Evolutionary conservation across 2,329 filamentous ascomycete genomes (phyloP).

Genomic region (Golovinomyces cichoracearum): DNA sequence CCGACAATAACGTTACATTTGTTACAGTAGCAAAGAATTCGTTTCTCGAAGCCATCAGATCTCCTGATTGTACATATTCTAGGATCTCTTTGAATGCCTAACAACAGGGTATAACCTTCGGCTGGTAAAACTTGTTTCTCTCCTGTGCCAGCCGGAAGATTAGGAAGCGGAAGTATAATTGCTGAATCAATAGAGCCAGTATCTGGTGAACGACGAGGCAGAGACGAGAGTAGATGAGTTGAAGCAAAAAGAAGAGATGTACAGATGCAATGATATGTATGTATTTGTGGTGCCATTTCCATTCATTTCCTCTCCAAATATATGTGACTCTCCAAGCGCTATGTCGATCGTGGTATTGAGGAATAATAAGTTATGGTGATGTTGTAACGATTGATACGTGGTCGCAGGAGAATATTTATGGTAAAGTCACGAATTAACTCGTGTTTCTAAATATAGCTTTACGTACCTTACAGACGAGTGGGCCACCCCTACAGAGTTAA

Average conservation of each 20-base stretch:
- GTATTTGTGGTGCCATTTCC: slow-evolving; percentile 10
- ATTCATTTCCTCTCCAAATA: too few species aligned
- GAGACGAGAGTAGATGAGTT: slow-evolving; percentile 23
- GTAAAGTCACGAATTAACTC: too few species aligned
- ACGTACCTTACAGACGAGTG: too few species aligned
- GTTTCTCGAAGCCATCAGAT: slow-evolving; percentile 41
- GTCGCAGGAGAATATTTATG: too few species aligned
- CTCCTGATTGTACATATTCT: slow-evolving; percentile 26
- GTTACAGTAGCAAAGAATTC: slow-evolving; percentile 30
- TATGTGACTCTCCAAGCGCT: too few species aligned
- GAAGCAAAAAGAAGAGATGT: slow-evolving; percentile 36
- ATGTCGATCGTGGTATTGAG: too few species aligned
- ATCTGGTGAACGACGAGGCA: slow-evolving; percentile 24
- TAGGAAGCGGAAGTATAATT: slow-evolving; percentile 29
- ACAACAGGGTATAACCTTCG: slow-evolving; percentile 22
- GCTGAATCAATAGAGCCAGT: slow-evolving; percentile 22
- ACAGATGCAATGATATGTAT: slow-evolving; percentile 40
- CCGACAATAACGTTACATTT: slow-evolving; percentile 34
- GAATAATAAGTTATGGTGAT: too few species aligned
- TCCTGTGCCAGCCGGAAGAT: slow-evolving; percentile 6
- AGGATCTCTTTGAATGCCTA: slow-evolving; percentile 22
- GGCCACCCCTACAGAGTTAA: too few species aligned
- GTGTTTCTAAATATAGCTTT: too few species aligned
- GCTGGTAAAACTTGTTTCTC: slow-evolving; percentile 6
- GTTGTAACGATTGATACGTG: too few species aligned